Conservation (phyloP, 176 grass and related monocot genomes). For the Avena sativa region DNA sequence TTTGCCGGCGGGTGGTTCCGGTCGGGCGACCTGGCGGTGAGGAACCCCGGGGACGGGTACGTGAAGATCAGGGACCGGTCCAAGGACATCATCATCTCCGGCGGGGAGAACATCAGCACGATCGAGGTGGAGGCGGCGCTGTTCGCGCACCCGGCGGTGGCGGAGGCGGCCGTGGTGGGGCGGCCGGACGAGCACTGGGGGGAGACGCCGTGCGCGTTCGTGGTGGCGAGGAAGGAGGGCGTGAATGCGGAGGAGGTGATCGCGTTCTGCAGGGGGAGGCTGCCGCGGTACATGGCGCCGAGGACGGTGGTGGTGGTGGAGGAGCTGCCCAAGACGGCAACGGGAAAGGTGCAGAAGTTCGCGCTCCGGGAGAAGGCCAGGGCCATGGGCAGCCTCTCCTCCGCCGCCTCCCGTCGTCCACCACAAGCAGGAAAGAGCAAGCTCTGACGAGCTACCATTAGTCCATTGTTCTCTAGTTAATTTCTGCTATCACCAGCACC, state of each 20-base stretch:
- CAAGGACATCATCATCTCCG: slow-evolving; percentile 92
- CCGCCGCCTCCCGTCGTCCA: neutral
- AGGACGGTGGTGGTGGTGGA: slow-evolving; percentile 67
- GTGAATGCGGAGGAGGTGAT: slow-evolving; percentile 59
- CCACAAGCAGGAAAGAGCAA: slow-evolving; percentile 51
- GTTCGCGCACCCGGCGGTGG: slow-evolving; percentile 69
- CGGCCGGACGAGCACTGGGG: slow-evolving; percentile 85
- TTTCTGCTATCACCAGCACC: neutral
- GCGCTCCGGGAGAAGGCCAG: slow-evolving; percentile 68
- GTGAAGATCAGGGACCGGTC: slow-evolving; percentile 74
- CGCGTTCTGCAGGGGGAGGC: slow-evolving; percentile 60
- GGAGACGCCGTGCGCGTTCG: slow-evolving; percentile 93
- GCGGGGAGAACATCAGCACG: slow-evolving; percentile 93
- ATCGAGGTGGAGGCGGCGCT: slow-evolving; percentile 85
- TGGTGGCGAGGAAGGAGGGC: slow-evolving; percentile 33
- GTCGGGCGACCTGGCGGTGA: slow-evolving; percentile 75
- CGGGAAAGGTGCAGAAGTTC: slow-evolving; percentile 89
- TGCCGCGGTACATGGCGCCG: slow-evolving; percentile 84
- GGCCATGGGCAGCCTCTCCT: slow-evolving; percentile 64
- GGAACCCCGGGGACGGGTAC: slow-evolving; percentile 68
- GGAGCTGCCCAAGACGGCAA: slow-evolving; percentile 88
- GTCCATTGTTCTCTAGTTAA: neutral
- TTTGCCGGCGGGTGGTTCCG: slow-evolving; percentile 70
- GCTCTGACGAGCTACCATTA: slow-evolving; percentile 40
- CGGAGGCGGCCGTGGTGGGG: slow-evolving; percentile 76